Conservation (phyloP, 257 asterid genomes). For the Solanum medicagineum region DNA sequence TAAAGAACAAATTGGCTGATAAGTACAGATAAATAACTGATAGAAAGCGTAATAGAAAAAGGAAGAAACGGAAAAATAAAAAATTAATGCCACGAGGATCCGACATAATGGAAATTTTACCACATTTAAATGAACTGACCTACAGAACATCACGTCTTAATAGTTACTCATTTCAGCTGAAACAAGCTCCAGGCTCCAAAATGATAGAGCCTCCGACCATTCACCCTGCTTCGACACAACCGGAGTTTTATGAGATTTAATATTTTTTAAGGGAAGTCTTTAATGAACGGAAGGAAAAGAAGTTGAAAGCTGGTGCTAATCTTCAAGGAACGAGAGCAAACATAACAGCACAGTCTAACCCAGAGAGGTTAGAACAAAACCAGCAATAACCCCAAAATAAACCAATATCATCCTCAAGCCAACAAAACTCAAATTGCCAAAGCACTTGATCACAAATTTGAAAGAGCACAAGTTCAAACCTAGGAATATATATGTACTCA, state of each 20-base stretch:
- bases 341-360: constrained; percentile 14
- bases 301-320: constrained; percentile 28
- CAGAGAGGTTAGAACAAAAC: constrained; percentile 3
- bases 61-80: constrained; percentile 22
- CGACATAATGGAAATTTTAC: constrained; percentile 25
- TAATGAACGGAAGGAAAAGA: constrained; percentile 41
- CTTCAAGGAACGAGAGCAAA: constrained; percentile 26
- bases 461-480: not conserved
- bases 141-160: constrained; percentile 73
- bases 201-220: constrained; percentile 65
- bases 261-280: constrained; percentile 11
- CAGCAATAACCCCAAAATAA: constrained; percentile 12
- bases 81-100: constrained; percentile 34
- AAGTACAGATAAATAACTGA: constrained; percentile 20
- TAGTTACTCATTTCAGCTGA: constrained; percentile 82
- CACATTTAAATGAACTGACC: constrained; percentile 82
- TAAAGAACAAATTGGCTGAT: constrained; percentile 19
- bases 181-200: constrained; percentile 81
- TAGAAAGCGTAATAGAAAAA: constrained; percentile 20
- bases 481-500: not conserved
- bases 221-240: constrained; percentile 95
- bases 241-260: constrained; percentile 63
- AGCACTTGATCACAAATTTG: constrained; percentile 9
- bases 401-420: constrained; percentile 18
- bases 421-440: constrained; percentile 18